Evolutionary conservation across 2,329 filamentous ascomycete genomes (phyloP).

Genomic region (Neofusicoccum parvum): DNA sequence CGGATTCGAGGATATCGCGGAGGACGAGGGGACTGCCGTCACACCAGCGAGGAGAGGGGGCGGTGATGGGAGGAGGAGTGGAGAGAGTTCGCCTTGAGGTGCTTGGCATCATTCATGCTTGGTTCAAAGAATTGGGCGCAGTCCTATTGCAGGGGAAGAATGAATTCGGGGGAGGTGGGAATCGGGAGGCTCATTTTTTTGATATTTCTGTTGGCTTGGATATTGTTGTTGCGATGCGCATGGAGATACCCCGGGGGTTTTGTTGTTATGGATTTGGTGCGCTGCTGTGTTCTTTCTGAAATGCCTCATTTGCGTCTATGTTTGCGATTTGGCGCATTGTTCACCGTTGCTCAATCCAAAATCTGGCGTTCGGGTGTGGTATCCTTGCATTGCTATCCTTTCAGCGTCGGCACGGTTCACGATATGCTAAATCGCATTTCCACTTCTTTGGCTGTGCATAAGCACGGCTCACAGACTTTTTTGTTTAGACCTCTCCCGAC

Average conservation of each 20-base stretch:
- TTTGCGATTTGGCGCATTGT: too few relatives aligned
- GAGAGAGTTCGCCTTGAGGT: slow-evolving; percentile 8
- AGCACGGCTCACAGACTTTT: too few relatives aligned
- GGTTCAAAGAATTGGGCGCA: too few relatives aligned
- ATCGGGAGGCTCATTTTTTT: too few relatives aligned
- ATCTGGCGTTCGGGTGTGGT: too few relatives aligned
- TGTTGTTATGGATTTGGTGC: neutral
- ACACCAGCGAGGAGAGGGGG: neutral
- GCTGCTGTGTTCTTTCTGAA: neutral
- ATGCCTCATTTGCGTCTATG: neutral
- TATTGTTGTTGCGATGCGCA: neutral
- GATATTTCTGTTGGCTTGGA: neutral
- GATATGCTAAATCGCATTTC: neutral
- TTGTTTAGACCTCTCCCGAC: too few relatives aligned
- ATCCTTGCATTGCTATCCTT: too few relatives aligned
- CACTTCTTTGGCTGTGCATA: neutral
- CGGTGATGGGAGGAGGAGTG: neutral
- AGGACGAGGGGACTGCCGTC: slow-evolving; percentile 3
- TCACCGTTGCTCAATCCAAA: too few relatives aligned
- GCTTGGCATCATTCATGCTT: too few relatives aligned
- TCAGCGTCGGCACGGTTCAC: too few relatives aligned
- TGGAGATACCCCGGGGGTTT: neutral
- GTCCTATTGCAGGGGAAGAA: too few relatives aligned
- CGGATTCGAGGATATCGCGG: slow-evolving; percentile 22
- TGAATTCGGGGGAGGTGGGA: too few relatives aligned